Evolutionary conservation across 2,329 filamentous ascomycete species (phyloP).

Genomic region (Fonsecaea monophora): DNA sequence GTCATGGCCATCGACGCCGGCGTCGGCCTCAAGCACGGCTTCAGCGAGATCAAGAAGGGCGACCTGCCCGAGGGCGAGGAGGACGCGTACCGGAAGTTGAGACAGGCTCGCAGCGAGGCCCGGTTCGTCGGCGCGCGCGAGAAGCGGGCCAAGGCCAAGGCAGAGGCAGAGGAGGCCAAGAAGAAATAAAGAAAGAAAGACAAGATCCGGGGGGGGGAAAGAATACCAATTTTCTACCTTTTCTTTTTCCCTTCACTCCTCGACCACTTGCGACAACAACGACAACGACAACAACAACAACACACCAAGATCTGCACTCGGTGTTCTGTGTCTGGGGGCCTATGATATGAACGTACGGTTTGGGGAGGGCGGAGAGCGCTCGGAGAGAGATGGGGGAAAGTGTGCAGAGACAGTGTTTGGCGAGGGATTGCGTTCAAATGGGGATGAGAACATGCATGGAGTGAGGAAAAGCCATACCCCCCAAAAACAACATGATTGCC

Average conservation of each 20-base stretch:
- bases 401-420: no score
- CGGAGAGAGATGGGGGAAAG: no score
- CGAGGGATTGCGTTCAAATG: no score
- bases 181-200: slow-evolving; percentile 52
- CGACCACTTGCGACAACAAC: neutral
- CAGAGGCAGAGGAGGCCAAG: slow-evolving; percentile 67
- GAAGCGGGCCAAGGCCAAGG: slow-evolving; percentile 89
- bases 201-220: no score
- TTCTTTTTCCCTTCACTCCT: no score
- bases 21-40: slow-evolving; percentile 57
- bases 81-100: slow-evolving; percentile 85
- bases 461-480: no score
- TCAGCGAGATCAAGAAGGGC: slow-evolving; percentile 81
- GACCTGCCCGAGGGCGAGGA: slow-evolving; percentile 80
- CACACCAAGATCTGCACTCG: slow-evolving; percentile 29
- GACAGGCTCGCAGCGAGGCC: slow-evolving; percentile 81
- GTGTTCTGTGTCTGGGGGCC: no score
- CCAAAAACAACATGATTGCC: neutral
- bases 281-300: neutral
- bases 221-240: no score
- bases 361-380: no score
- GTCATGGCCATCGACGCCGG: slow-evolving; percentile 76
- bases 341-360: no score
- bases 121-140: slow-evolving; percentile 82
- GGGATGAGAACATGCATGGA: no score